Percentiles rank a stretch among this genome's conserved stretches.
These are phyloP conservation scores for Cutaneotrichosporon spelunceum DNA, from an alignment of 1,284 basidiomycete genomes.

Conservation along the genomic window DNA sequence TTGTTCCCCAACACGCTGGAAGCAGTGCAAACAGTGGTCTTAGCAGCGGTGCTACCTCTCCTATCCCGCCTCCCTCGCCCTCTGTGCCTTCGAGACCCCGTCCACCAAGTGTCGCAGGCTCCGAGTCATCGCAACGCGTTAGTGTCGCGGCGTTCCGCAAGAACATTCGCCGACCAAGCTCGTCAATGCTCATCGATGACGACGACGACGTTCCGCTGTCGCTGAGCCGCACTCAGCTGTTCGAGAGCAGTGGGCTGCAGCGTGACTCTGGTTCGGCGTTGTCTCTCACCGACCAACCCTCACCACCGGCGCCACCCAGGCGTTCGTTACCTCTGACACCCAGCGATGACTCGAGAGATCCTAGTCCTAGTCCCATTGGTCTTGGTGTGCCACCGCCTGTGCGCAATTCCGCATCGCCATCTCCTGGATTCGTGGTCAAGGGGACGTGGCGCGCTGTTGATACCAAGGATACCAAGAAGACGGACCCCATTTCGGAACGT, in stretches of 20 bases:
- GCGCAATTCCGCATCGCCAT: neutral
- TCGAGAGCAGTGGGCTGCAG: conserved; percentile 1
- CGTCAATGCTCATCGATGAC: conserved; percentile 21
- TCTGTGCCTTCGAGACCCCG: conserved; percentile 24
- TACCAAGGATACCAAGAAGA: neutral
- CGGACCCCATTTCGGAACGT: neutral
- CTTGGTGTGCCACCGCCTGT: neutral
- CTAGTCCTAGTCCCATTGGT: conserved; percentile 1
- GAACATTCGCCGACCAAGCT: conserved; percentile 38
- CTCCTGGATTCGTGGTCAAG: conserved; percentile 5
- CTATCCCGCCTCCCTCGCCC: neutral
- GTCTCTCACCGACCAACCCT: conserved; percentile 15
- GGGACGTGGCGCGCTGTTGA: neutral
- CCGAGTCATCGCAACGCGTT: conserved; percentile 30
- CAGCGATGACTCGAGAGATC: neutral
- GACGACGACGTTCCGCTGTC: conserved; percentile 46
- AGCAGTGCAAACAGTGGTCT: neutral
- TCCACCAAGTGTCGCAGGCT: conserved; percentile 35
- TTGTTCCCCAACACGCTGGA: neutral
- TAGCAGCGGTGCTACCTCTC: neutral
- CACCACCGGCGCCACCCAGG: conserved; percentile 1
- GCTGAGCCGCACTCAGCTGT: conserved; percentile 15
- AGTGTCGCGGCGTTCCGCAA: conserved; percentile 43
- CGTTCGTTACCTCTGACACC: neutral
- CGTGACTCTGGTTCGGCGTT: conserved; percentile 16